A percentile compares a stretch with the other conserved stretches of the same genome.
These are phyloP conservation scores for Tolypocladium ovalisporum DNA, from an alignment of 2,329 filamentous ascomycete species.

Conservation along the genomic window DNA sequence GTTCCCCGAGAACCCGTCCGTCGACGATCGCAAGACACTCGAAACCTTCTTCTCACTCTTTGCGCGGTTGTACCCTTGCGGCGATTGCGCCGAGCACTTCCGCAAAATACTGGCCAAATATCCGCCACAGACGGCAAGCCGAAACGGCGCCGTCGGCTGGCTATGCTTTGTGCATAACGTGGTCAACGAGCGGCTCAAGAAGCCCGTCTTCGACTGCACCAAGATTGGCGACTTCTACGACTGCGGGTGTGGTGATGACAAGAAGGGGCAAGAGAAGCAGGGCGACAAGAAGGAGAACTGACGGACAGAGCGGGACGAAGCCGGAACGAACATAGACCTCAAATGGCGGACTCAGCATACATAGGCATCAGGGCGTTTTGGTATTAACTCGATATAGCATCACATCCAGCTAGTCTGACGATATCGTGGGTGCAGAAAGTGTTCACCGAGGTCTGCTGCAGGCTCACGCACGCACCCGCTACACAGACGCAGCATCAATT, in stretches of 20 bases:
- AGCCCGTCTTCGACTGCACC: conserved; percentile 52
- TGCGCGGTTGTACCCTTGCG: conserved; percentile 58
- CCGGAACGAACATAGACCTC: not conserved
- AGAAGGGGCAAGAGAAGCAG: conserved; percentile 24
- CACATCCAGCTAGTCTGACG: not conserved
- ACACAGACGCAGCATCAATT: not conserved
- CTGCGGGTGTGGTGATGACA: conserved; percentile 57
- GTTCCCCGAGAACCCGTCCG: conserved; percentile 54
- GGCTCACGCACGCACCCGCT: not conserved
- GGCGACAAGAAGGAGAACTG: conserved; percentile 7
- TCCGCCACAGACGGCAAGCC: conserved; percentile 53
- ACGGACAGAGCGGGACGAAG: not conserved
- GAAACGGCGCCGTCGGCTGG: conserved; percentile 56
- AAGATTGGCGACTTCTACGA: conserved; percentile 63
- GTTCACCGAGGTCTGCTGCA: not conserved
- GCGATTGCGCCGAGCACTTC: conserved; percentile 60
- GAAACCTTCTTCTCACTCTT: conserved; percentile 57
- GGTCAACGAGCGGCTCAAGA: conserved; percentile 53
- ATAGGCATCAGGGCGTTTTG: not conserved
- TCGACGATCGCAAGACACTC: conserved; percentile 51
- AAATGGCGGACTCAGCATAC: not conserved
- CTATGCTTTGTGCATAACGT: conserved; percentile 58
- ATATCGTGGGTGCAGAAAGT: too few relatives aligned
- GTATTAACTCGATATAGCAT: not conserved
- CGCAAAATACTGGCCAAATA: conserved; percentile 49